Percentiles rank a stretch among this genome's conserved stretches.
phyloP scores from a whole-genome alignment of 768 basidiomycete genomes.

The Termitomyces sp. region DNA sequence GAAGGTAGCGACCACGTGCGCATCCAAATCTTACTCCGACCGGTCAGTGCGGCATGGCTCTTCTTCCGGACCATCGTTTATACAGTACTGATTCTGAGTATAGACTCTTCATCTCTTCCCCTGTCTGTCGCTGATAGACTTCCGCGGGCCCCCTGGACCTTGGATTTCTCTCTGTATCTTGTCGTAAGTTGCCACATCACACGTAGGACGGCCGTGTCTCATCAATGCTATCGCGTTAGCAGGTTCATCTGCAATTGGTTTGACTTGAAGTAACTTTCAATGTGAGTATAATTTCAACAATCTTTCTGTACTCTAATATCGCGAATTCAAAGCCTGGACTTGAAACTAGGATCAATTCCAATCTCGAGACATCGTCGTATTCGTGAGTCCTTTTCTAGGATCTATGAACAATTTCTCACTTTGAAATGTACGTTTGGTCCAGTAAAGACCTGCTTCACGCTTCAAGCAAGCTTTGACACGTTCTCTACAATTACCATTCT shows the following conservation, averaged over 20 bases:
- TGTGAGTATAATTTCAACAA: background rate
- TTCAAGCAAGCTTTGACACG: background rate
- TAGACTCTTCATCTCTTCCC: background rate
- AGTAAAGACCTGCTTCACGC: background rate
- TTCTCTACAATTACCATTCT: constrained; percentile 7
- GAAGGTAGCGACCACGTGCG: background rate
- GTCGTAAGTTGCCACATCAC: background rate
- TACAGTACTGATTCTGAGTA: background rate
- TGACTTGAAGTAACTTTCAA: background rate
- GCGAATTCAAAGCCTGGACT: background rate
- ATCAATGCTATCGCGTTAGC: background rate
- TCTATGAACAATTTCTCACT: background rate
- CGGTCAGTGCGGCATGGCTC: background rate
- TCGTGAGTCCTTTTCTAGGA: background rate
- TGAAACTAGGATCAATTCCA: background rate
- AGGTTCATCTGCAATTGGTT: background rate
- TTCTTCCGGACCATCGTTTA: background rate
- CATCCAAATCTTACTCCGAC: background rate
- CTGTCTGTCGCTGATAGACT: background rate
- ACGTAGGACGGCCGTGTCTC: background rate
- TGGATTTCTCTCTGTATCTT: constrained; percentile 4
- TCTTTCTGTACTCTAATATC: background rate
- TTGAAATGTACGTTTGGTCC: background rate
- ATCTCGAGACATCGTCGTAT: background rate
- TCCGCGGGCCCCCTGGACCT: background rate